Conservation (phyloP, 2,329 filamentous ascomycete genomes). For the Ascochyta pisi region DNA sequence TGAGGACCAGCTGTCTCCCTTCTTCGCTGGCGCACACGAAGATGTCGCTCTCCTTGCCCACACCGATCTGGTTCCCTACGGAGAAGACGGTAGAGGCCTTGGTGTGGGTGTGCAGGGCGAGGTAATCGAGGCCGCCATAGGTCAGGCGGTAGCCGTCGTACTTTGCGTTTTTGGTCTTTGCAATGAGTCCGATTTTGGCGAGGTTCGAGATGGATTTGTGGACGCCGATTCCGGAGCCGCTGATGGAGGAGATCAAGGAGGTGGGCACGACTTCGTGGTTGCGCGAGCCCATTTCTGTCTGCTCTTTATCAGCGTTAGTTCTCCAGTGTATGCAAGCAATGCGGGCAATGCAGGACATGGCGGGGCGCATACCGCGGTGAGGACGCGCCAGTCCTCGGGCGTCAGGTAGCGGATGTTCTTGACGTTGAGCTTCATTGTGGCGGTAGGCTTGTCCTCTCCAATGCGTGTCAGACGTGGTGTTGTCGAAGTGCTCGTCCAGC, state of each 20-base stretch:
- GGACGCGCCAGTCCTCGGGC: conserved; percentile 91
- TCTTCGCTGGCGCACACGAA: conserved; percentile 85
- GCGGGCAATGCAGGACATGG: conserved; percentile 6
- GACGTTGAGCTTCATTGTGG: conserved; percentile 89
- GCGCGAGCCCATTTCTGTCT: conserved; percentile 93
- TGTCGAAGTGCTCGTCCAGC: neutral
- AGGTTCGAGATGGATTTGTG: conserved; percentile 88
- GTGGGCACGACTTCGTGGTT: conserved; percentile 98
- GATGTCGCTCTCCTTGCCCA: conserved; percentile 98
- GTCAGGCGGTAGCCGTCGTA: conserved; percentile 98
- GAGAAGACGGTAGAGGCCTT: conserved; percentile 83
- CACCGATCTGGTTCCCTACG: conserved; percentile 91
- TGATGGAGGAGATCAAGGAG: conserved; percentile 81
- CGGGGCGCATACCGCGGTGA: conserved; percentile 73
- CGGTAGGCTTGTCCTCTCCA: conserved; percentile 9
- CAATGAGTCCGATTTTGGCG: conserved; percentile 90
- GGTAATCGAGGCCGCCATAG: conserved; percentile 95
- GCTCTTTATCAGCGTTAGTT: conserved; percentile 48
- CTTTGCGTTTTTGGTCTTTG: conserved; percentile 90
- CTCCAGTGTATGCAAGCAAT: conserved; percentile 30
- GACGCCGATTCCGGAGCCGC: conserved; percentile 75
- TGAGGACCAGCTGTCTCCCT: conserved; percentile 81
- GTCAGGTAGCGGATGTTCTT: conserved; percentile 92
- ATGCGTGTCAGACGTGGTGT: conserved; percentile 12
- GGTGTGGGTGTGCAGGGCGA: conserved; percentile 90